Conservation (phyloP, 495 filamentous ascomycete species). For the Hypoxylon fuscum region DNA sequence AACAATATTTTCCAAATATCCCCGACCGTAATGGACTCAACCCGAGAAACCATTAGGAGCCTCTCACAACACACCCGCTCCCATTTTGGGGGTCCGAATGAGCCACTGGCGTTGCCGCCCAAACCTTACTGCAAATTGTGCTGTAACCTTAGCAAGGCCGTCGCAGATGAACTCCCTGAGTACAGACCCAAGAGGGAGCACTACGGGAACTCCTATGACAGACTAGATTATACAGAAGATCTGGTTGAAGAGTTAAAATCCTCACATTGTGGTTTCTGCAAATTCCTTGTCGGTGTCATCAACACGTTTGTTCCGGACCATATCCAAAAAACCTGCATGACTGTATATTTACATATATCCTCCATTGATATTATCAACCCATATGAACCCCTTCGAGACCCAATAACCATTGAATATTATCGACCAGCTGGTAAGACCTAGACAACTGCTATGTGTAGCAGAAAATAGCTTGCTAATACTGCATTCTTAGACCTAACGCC, state of each 20-base stretch:
- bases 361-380: background rate
- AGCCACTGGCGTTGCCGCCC: background rate
- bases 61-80: background rate
- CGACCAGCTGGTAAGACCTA: slow-evolving; percentile 2
- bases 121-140: background rate
- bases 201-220: background rate
- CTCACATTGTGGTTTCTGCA: background rate
- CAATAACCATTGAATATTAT: background rate
- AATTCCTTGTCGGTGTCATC: slow-evolving; percentile 4
- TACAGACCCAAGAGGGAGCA: background rate
- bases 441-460: background rate
- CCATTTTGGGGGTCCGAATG: background rate
- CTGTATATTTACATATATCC: background rate
- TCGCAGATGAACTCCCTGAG: background rate
- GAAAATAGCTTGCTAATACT: background rate
- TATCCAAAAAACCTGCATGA: background rate
- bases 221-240: background rate
- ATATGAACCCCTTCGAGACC: background rate
- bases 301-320: slow-evolving; percentile 1
- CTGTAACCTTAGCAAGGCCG: background rate
- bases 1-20: no score
- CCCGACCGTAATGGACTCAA: no score
- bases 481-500: background rate
- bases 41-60: background rate
- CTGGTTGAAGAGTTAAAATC: background rate